phyloP scores from a whole-genome alignment of 2,329 filamentous ascomycete genomes.

The Pseudonectria foliicola region DNA sequence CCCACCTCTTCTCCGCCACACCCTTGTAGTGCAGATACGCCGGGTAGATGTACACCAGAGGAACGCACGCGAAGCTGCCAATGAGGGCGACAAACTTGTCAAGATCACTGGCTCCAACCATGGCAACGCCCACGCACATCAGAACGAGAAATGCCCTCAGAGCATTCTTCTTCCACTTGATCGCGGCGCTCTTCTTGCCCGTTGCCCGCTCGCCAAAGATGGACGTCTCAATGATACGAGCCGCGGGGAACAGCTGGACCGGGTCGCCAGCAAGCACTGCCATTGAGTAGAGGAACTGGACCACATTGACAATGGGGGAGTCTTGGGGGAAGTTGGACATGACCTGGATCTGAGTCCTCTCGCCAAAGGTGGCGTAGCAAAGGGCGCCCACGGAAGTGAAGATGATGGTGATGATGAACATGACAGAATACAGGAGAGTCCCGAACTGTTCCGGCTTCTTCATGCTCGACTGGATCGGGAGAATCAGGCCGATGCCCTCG shows the following conservation, averaged over 20 bases:
- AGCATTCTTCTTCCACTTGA: conserved; percentile 72
- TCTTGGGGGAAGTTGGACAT: conserved; percentile 69
- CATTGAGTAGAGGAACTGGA: conserved; percentile 67
- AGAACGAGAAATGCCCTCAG: conserved; percentile 52
- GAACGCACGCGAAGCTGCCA: conserved; percentile 66
- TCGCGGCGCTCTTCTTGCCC: conserved; percentile 55
- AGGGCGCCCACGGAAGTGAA: conserved; percentile 67
- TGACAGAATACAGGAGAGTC: conserved; percentile 58
- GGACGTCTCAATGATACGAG: conserved; percentile 62
- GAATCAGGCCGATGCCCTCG: conserved; percentile 68
- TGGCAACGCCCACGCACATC: conserved; percentile 53
- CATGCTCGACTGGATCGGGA: conserved; percentile 73
- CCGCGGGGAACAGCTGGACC: conserved; percentile 67
- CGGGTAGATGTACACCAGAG: conserved; percentile 71
- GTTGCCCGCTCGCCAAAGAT: conserved; percentile 58
- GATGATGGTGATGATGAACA: conserved; percentile 65
- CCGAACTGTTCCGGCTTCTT: conserved; percentile 61
- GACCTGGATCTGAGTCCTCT: conserved; percentile 62
- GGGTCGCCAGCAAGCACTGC: conserved; percentile 68
- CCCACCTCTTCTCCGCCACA: conserved; percentile 48
- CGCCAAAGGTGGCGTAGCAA: conserved; percentile 68
- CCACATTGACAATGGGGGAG: conserved; percentile 65
- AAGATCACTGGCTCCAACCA: conserved; percentile 59
- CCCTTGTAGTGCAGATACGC: conserved; percentile 63
- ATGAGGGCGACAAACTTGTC: conserved; percentile 71